Evolutionary conservation across 306 rosid species (phyloP), one percentile per base, ranked within the genome.

Genomic region (Inga laurina): DNA sequence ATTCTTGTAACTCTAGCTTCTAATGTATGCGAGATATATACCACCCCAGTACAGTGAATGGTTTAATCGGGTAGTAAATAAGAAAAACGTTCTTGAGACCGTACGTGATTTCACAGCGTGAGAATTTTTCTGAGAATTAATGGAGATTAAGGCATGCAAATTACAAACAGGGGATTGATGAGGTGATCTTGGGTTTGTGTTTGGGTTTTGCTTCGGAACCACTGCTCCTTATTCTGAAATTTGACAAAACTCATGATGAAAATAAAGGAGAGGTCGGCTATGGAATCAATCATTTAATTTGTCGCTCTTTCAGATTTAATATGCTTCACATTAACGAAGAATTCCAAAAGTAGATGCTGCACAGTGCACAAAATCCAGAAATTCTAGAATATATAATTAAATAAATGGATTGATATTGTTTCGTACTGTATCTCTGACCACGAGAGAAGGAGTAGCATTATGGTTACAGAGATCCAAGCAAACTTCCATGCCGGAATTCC

Each of bases 401-500:
- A 30, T 51, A 37, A 24, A 49, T 15, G 32, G 13, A 22, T 8
- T 12, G 34, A 19, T 30, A 27, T 21, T 35, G 30, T 41, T 39
- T 54, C 92, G 85, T 87, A 90, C 94, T 56, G 86, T 81, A 59
- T 90, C 88, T 87, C 92, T 88, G 70, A 87, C 94, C 22, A 82
- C 91, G 61, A 90, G 86, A 61, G 92, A 83, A 78, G 94, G 94
- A 37, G 56, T 52, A 65, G 94, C 92, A 82, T 78, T 81, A 70
- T 87, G 83, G 43, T 88, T 82, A 79, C 89, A 90, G 22, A 90
- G 94, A 85, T 90, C 94, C 88, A 90, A 82, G 80, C 94, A 90
- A 14, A 90, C 92, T 85, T 90, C 94, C 94, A 90, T 90, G 57
- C 94, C 94, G 0, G 94, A 90, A 82, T 90, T 90, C 35, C 94